These are phyloP conservation scores for Mollisiaceae sp. DNA, from an alignment of 2,329 filamentous ascomycete species.

Conservation along the genomic window DNA sequence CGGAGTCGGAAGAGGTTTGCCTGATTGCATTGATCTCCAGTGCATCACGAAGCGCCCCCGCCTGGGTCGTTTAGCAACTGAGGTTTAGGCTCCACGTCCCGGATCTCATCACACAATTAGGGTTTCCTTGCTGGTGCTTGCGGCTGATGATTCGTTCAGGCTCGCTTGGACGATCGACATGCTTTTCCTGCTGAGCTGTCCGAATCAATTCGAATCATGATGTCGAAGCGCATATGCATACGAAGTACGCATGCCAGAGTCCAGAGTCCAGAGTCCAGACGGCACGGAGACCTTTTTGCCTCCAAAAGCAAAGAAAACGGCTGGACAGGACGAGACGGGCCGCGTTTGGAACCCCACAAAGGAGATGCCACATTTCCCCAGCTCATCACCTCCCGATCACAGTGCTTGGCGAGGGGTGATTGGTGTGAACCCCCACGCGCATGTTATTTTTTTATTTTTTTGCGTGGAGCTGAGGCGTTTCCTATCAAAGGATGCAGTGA, in stretches of 20 bases:
- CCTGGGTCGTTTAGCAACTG: neutral
- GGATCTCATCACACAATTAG: neutral
- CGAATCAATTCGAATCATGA: neutral
- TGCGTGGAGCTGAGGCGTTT: neutral
- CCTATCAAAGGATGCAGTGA: neutral
- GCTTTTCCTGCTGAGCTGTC: conserved; percentile 1
- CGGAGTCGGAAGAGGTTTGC: neutral
- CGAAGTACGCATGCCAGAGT: too few relatives aligned
- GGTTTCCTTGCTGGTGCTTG: neutral
- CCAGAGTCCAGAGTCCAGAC: too few relatives aligned
- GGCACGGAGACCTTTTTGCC: neutral
- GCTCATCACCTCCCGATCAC: neutral
- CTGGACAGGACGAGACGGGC: conserved; percentile 3
- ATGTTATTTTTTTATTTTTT: neutral
- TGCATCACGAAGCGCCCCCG: conserved; percentile 8
- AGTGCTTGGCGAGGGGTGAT: neutral
- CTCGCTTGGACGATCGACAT: neutral
- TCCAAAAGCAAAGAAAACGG: neutral
- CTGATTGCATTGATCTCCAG: conserved; percentile 13
- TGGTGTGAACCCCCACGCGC: neutral
- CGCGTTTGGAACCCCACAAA: conserved; percentile 6
- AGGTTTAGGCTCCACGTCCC: neutral
- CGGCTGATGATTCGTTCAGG: neutral
- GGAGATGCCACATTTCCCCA: conserved; percentile 7
- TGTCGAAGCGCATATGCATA: neutral